These are phyloP conservation scores for Pythium sukuiense DNA, from an alignment of 352 stramenopile species.

Conservation along the genomic window DNA sequence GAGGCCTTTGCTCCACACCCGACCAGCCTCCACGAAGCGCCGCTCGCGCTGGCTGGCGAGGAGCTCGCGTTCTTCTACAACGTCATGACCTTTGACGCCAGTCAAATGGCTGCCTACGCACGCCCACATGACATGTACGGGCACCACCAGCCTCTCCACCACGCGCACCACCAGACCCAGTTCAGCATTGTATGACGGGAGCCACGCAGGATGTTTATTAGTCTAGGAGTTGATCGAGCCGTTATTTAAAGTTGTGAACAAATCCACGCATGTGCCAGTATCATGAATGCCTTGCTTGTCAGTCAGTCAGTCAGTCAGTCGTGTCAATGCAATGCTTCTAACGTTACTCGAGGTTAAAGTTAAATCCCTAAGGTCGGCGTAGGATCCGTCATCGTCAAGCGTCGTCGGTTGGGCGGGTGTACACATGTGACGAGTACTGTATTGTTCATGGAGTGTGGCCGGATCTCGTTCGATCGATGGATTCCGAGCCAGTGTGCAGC, in stretches of 20 bases:
- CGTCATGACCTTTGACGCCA: constrained; percentile 69
- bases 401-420: too few species aligned
- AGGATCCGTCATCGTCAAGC: too few species aligned
- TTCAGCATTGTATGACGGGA: constrained; percentile 22
- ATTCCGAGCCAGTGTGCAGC: too few species aligned
- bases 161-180: constrained; percentile 28
- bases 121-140: constrained; percentile 2
- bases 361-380: too few species aligned
- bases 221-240: not conserved
- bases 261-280: constrained; percentile 12
- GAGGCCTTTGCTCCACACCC: constrained; percentile 37
- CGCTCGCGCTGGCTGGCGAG: constrained; percentile 55
- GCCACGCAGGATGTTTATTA: constrained; percentile 9
- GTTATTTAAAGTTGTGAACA: constrained; percentile 26
- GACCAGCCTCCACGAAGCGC: constrained; percentile 66
- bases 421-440: too few species aligned
- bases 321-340: too few species aligned
- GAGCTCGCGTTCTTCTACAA: constrained; percentile 80
- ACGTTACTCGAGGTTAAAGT: not conserved
- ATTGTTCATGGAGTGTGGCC: too few species aligned
- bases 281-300: constrained; percentile 5
- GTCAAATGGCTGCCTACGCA: constrained; percentile 19
- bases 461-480: constrained; percentile 2
- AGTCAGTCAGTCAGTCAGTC: not conserved
- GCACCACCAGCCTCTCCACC: constrained; percentile 19